Conservation (phyloP, 306 rosid genomes). For the Prunus kanzakura region DNA sequence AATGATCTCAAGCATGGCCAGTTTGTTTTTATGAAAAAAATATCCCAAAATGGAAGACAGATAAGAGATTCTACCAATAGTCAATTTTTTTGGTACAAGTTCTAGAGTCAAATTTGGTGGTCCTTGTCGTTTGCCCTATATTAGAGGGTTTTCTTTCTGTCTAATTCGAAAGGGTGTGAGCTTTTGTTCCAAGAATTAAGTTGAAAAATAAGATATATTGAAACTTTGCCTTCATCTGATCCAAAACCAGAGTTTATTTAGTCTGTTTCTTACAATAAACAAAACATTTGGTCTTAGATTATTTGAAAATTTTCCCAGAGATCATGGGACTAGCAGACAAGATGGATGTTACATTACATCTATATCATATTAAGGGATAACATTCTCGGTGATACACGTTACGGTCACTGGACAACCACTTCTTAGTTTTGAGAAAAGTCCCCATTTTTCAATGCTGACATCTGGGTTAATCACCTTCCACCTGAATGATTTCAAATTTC, state of each 20-base stretch:
- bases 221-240: background rate
- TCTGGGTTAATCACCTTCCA: conserved; percentile 70
- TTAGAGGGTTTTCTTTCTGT: background rate
- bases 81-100: background rate
- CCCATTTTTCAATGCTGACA: conserved; percentile 72
- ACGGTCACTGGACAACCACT: conserved; percentile 68
- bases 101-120: conserved; percentile 10
- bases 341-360: no score
- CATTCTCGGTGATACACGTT: conserved; percentile 20
- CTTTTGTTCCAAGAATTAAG: background rate
- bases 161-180: conserved; percentile 7
- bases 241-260: no score
- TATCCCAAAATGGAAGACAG: background rate
- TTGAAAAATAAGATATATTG: background rate
- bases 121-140: background rate
- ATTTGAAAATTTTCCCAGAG: background rate
- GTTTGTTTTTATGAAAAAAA: no score
- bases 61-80: background rate
- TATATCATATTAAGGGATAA: background rate
- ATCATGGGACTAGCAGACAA: background rate
- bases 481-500: conserved; percentile 28
- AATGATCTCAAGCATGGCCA: background rate
- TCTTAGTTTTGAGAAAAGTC: conserved; percentile 60
- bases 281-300: no score
- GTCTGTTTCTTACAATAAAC: no score